Percentiles rank a stretch among this genome's conserved stretches.
These are phyloP conservation scores for Hortaea werneckii DNA, from an alignment of 2,329 filamentous ascomycete genomes.

Conservation along the genomic window DNA sequence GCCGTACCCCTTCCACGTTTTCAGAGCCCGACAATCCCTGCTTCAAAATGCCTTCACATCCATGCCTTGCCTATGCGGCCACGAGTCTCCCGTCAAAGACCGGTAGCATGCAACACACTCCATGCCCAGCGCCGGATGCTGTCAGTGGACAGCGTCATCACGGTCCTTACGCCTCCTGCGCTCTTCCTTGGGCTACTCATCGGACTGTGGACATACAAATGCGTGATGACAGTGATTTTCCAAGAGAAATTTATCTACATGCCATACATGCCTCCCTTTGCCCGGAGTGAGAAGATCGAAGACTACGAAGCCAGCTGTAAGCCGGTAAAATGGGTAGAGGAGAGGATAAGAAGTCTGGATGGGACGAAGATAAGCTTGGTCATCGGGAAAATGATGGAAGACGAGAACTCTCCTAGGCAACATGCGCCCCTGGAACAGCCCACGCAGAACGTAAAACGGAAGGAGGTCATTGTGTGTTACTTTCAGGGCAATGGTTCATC, in stretches of 20 bases:
- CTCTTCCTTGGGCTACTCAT: constrained; percentile 58
- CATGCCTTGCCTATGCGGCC: no score
- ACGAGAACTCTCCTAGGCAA: neutral
- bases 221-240: constrained; percentile 63
- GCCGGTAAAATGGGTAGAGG: constrained; percentile 58
- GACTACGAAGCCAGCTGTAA: constrained; percentile 52
- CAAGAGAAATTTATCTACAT: constrained; percentile 80
- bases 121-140: constrained; percentile 7
- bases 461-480: constrained; percentile 34
- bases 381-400: constrained; percentile 30
- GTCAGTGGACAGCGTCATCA: constrained; percentile 27
- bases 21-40: no score
- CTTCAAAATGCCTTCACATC: no score
- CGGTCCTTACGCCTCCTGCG: constrained; percentile 52
- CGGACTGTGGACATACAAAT: constrained; percentile 54
- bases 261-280: constrained; percentile 61
- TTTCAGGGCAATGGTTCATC: constrained; percentile 41
- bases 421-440: neutral
- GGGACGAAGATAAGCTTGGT: constrained; percentile 55
- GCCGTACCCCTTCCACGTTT: no score
- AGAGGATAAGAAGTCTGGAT: constrained; percentile 50
- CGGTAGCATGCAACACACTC: neutral
- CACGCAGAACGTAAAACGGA: constrained; percentile 3
- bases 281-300: constrained; percentile 55
- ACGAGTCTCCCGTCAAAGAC: no score